Percentiles rank a stretch among this genome's conserved stretches.
phyloP scores from a whole-genome alignment of 129 eudicot genomes.

The Rutidosis leptorrhynchoides region DNA sequence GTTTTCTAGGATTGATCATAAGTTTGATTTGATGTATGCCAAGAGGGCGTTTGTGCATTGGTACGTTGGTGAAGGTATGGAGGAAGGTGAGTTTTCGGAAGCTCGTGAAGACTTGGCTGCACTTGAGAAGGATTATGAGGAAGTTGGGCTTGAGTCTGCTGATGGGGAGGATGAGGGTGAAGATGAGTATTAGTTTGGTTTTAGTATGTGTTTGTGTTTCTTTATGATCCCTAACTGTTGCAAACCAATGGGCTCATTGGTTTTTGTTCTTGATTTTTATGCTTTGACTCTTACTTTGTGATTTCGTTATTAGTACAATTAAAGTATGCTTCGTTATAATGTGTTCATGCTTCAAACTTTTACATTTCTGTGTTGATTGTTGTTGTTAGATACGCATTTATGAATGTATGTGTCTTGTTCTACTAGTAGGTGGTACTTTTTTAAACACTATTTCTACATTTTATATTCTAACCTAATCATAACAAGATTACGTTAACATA shows the following conservation, averaged over 20 bases:
- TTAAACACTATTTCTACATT: no score
- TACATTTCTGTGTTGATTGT: not conserved
- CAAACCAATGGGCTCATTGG: constrained; percentile 61
- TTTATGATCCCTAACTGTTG: not conserved
- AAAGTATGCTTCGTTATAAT: not conserved
- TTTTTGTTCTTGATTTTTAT: constrained; percentile 27
- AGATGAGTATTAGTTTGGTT: constrained; percentile 50
- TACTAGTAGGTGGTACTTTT: no score
- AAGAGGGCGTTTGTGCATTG: constrained; percentile 84
- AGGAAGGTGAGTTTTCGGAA: constrained; percentile 86
- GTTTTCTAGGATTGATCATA: constrained; percentile 77
- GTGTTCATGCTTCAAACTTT: not conserved
- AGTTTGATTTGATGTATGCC: constrained; percentile 83
- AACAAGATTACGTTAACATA: no score
- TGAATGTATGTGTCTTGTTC: not conserved
- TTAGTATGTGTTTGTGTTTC: not conserved
- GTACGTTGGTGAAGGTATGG: constrained; percentile 94
- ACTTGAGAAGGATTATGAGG: constrained; percentile 78
- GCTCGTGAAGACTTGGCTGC: constrained; percentile 91
- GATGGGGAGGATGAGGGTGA: constrained; percentile 71
- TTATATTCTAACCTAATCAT: no score
- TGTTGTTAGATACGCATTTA: not conserved
- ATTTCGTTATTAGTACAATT: not conserved
- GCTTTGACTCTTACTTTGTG: constrained; percentile 14
- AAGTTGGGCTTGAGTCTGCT: constrained; percentile 67